Evolutionary conservation across 352 stramenopile genomes (phyloP).

Genomic region (Pythium brachiatum): DNA sequence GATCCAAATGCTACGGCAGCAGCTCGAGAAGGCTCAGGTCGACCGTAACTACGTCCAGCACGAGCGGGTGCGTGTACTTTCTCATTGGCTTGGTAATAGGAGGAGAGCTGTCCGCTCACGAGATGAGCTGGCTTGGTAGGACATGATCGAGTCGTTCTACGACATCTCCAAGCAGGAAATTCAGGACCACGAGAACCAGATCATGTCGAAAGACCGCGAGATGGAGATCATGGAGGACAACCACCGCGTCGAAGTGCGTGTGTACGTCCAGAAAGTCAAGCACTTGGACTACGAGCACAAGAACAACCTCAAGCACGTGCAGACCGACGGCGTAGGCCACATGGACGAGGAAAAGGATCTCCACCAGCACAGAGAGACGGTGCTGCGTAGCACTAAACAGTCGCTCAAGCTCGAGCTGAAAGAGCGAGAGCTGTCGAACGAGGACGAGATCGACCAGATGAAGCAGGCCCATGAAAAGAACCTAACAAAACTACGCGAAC

Average conservation of each 20-base stretch:
- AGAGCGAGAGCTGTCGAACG: constrained; percentile 82
- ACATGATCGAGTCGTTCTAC: constrained; percentile 95
- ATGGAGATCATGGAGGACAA: constrained; percentile 97
- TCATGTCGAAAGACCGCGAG: constrained; percentile 91
- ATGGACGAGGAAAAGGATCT: constrained; percentile 77
- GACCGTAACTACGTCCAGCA: constrained; percentile 96
- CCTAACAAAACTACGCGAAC: constrained; percentile 86
- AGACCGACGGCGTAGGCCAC: constrained; percentile 57
- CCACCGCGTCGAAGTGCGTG: constrained; percentile 89
- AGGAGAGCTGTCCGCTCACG: not conserved
- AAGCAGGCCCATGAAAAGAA: constrained; percentile 93
- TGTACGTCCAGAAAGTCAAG: constrained; percentile 95
- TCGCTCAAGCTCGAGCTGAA: constrained; percentile 79
- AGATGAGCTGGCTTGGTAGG: too few species aligned
- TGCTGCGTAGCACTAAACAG: constrained; percentile 72
- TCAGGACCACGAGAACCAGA: constrained; percentile 88
- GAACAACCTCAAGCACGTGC: constrained; percentile 90
- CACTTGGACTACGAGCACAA: constrained; percentile 95
- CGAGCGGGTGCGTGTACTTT: constrained; percentile 78
- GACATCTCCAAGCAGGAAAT: constrained; percentile 93
- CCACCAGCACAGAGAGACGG: constrained; percentile 57
- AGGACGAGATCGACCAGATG: constrained; percentile 87
- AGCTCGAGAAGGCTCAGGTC: constrained; percentile 88
- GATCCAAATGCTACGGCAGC: constrained; percentile 90
- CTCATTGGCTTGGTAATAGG: too few species aligned